Base-by-base conservation (phyloP, 352 stramenopile genomes). In the Pilasporangium apinafurcum region DNA sequence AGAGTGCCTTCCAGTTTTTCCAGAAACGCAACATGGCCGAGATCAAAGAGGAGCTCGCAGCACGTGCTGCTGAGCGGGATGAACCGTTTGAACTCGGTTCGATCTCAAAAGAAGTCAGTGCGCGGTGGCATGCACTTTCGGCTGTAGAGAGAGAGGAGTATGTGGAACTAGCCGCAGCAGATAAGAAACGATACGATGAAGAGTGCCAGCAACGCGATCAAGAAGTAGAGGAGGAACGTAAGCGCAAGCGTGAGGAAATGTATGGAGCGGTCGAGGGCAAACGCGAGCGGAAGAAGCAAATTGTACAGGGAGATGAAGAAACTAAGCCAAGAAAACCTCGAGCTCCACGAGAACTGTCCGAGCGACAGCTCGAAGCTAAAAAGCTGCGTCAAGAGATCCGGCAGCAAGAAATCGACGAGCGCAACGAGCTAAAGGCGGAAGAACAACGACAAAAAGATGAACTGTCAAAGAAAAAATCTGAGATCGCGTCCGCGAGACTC, bases 401-500 rank as follows among this genome's bases (percentile, higher is more conserved):
- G n/a, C 62, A 90, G 41, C 78, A 90, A 48, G 78, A 81, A 43
- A 48, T 63, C 0, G 61, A 83, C 21, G 73, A 92, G 41, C 59
- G 73, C 29, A 67, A 91, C 16, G 76, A 89, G 35, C 62, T 94
- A 0, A 81, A 76, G 27, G 79, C 77, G 3, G 77, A 92, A 36
- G 75, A 90, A 44, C 62, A 65, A 36, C 72, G 75, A 1, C 79
- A 94, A 53, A 94, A 92, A 39, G 79, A 89, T 8, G 76, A 78
- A 8, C 61, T 94, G 1, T 71, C 74, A 2, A 50, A 83, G 44
- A 92, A 90, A 18, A 82, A 85, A 37, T 86, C 79, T 9, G 71
- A 87, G 2, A 86, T 86, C 16, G 82, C 82, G 21, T 86, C 81
- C 9, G 82, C 79, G 31, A 61, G 82, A 45, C 72, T 99, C 34